Percentiles rank a stretch among this genome's conserved stretches.
Evolutionary conservation across 2,329 filamentous ascomycete genomes (phyloP).

Genomic region (Bimuria novae-zelandiae): DNA sequence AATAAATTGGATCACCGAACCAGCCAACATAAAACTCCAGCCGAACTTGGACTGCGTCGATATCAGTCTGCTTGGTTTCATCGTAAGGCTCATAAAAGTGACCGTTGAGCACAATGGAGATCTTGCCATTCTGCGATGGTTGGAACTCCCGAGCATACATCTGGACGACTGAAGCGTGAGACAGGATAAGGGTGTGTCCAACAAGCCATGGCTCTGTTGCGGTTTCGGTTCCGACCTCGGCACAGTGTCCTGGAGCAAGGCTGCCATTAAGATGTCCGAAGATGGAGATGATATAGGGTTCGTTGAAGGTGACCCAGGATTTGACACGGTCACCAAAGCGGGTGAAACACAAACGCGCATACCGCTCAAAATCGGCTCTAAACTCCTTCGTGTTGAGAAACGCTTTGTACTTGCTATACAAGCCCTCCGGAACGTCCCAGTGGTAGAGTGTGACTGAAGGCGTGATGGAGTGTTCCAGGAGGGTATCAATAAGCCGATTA

Average conservation of each 20-base stretch:
- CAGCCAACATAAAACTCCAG: conserved; percentile 46
- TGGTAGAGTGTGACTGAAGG: conserved; percentile 22
- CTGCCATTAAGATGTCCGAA: conserved; percentile 21
- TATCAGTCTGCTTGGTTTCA: not conserved
- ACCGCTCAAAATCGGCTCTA: conserved; percentile 36
- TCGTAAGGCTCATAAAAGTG: not conserved
- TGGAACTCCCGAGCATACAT: not conserved
- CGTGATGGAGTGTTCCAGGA: conserved; percentile 8
- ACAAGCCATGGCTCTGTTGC: conserved; percentile 5
- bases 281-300: conserved; percentile 62
- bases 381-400: conserved; percentile 25
- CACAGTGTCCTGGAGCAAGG: conserved; percentile 5
- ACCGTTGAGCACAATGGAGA: not conserved
- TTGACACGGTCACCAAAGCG: conserved; percentile 47
- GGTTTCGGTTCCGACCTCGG: not conserved
- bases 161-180: conserved; percentile 48
- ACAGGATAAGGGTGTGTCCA: conserved; percentile 48
- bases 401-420: conserved; percentile 15
- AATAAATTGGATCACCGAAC: conserved; percentile 44
- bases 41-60: not conserved
- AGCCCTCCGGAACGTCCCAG: conserved; percentile 16
- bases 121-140: conserved; percentile 33
- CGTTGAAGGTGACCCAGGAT: conserved; percentile 49
- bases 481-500: conserved; percentile 13
- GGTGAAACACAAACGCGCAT: conserved; percentile 44